Percentiles rank a stretch among this genome's conserved stretches.
These are phyloP conservation scores for Alternaria consortialis DNA, from an alignment of 2,329 filamentous ascomycete genomes.

Conservation along the genomic window DNA sequence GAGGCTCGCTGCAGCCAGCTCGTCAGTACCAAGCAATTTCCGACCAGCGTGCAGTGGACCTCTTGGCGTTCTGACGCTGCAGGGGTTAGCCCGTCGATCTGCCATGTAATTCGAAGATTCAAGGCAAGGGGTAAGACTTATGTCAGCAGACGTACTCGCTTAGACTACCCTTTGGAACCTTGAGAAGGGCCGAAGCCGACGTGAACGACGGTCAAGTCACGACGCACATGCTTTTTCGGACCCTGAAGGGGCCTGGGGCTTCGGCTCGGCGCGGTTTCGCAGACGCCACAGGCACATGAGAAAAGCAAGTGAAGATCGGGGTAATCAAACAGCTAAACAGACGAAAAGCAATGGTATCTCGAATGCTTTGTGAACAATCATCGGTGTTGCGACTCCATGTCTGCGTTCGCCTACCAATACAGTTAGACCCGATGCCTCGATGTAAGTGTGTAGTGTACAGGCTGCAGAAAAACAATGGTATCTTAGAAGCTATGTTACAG, in stretches of 20 bases:
- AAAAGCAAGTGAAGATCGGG: neutral
- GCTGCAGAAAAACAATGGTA: neutral
- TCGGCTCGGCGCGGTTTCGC: neutral
- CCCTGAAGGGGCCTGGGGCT: neutral
- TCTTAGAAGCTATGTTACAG: neutral
- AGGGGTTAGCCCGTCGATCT: constrained; percentile 8
- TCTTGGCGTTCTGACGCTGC: neutral
- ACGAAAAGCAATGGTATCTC: neutral
- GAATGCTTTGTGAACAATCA: neutral
- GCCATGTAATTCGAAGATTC: neutral
- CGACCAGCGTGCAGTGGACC: constrained; percentile 5
- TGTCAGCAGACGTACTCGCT: constrained; percentile 6
- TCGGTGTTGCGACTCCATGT: neutral
- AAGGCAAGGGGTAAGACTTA: constrained; percentile 5
- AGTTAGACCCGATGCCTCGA: too few relatives aligned
- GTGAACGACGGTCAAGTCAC: neutral
- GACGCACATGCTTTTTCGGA: neutral
- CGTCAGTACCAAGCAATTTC: constrained; percentile 6
- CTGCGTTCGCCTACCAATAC: too few relatives aligned
- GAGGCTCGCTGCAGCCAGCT: constrained; percentile 8
- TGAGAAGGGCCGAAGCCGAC: neutral
- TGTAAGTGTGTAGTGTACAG: too few relatives aligned
- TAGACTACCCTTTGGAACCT: neutral
- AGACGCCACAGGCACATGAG: neutral
- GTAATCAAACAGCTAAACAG: neutral